Conservation (phyloP, 306 rosid species). For the Cicer judaicum region DNA sequence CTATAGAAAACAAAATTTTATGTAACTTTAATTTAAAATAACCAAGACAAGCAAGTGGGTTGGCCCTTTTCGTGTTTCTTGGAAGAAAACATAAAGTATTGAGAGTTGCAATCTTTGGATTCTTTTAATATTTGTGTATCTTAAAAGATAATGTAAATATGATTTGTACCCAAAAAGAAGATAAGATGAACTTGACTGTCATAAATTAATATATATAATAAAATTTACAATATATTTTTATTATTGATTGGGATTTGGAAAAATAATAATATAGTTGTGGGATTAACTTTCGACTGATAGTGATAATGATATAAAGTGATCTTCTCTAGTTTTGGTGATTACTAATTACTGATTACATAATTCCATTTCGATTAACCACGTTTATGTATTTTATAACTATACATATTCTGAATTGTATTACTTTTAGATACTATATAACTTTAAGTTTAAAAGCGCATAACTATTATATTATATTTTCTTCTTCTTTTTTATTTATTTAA, state of each 20-base stretch:
- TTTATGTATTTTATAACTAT: neutral
- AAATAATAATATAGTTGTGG: neutral
- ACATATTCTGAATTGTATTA: neutral
- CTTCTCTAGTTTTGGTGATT: neutral
- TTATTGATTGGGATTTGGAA: neutral
- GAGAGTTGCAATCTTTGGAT: constrained; percentile 1
- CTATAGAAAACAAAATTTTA: too few relatives aligned
- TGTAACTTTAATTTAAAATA: neutral
- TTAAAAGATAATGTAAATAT: neutral
- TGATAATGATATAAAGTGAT: neutral
- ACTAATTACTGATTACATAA: neutral
- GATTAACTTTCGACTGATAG: constrained; percentile 1
- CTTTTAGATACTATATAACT: constrained; percentile 1
- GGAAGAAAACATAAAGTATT: constrained; percentile 40
- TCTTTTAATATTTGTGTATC: neutral
- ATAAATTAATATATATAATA: neutral
- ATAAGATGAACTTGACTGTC: neutral
- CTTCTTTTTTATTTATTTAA: too few relatives aligned
- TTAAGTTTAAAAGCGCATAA: neutral
- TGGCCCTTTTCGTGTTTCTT: constrained; percentile 42
- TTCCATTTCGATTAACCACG: constrained; percentile 22
- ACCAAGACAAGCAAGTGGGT: constrained; percentile 35
- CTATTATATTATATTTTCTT: neutral
- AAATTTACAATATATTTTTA: neutral
- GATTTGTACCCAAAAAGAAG: neutral